These are phyloP conservation scores for Berkeleyomyces rouxiae DNA, from an alignment of 2,329 filamentous ascomycete genomes.

Conservation along the genomic window DNA sequence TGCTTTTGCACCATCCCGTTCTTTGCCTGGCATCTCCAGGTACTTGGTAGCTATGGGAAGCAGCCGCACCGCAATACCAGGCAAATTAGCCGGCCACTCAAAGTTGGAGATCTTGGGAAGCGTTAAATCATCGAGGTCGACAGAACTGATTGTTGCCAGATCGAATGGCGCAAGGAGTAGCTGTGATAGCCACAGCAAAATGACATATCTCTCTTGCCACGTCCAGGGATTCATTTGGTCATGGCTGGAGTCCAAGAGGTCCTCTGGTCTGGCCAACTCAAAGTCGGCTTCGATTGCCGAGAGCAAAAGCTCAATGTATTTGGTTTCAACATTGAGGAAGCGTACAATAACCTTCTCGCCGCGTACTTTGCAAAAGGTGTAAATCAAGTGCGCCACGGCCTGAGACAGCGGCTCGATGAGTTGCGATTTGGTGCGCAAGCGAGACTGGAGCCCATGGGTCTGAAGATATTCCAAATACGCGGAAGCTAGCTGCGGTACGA, in stretches of 20 bases:
- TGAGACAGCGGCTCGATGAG: constrained; percentile 41
- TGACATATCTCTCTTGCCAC: constrained; percentile 83
- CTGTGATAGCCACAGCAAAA: constrained; percentile 76
- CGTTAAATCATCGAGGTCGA: constrained; percentile 31
- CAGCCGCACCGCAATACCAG: constrained; percentile 53
- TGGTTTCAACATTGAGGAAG: constrained; percentile 81
- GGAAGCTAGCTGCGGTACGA: constrained; percentile 58
- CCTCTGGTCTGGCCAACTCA: constrained; percentile 5
- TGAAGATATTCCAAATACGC: constrained; percentile 56
- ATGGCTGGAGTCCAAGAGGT: not conserved
- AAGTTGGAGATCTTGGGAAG: constrained; percentile 31
- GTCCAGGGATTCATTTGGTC: constrained; percentile 28
- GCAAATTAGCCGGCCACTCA: constrained; percentile 41
- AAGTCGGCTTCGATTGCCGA: constrained; percentile 51
- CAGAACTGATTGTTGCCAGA: constrained; percentile 63
- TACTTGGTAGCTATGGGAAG: constrained; percentile 56
- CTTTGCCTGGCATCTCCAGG: constrained; percentile 63
- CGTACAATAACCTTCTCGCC: constrained; percentile 84
- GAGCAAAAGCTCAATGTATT: constrained; percentile 66
- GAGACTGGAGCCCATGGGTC: constrained; percentile 24
- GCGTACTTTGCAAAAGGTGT: constrained; percentile 84
- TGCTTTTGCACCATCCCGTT: constrained; percentile 71
- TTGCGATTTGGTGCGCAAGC: constrained; percentile 21
- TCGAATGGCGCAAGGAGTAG: constrained; percentile 79
- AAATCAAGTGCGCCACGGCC: constrained; percentile 65